Base-by-base conservation (phyloP, 768 basidiomycete genomes). In the Psilocybe subaeruginosa region DNA sequence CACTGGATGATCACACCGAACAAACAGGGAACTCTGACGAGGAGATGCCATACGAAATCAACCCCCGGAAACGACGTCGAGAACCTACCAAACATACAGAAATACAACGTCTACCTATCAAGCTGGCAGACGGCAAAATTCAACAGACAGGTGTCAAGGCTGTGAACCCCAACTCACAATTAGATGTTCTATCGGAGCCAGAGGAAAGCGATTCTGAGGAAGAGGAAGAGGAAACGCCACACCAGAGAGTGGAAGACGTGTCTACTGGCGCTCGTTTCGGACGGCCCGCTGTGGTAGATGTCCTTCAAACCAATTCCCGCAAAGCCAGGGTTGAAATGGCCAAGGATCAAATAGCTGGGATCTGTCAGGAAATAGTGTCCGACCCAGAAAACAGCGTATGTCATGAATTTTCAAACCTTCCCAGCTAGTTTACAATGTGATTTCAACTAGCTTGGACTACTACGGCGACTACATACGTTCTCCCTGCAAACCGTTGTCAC, bases 341-440 rank as follows among this genome's bases (percentile, higher is more conserved):
- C 12, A 94, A 97, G 68, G 95, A 97, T 70, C 95, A 99, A 76
- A 93, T 99, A 63, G 97, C 95, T 1, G 81, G 83, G 30, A 86
- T 98, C 33, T 97, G 95, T 71, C 94, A 97, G 70, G 97, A 98
- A 68, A 92, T 99, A 56, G 78, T 97, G 51, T 85, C 91, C 23
- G 97, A 99, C 64, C 97, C 97, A 27, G 97, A 99, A 77, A 95
- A 94, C 70, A 93, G 89, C 62, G 96, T 97, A 72, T 70, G 91
- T 80, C 19, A 16, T 16, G 4, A 47, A 37, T 23, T 37, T 56
- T n/a, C 16, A 37, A 31, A 31, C 59, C 27, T 48, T 56, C 27
- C 53, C 51, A 30, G 53, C 55, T 55, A 50, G 37, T 50, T 58
- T 16, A 51, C 31, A 41, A 37, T 53, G 43, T 43, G 33, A 19